Conservation (phyloP, 1,139 yeast genomes). For the Pichia sp. region DNA sequence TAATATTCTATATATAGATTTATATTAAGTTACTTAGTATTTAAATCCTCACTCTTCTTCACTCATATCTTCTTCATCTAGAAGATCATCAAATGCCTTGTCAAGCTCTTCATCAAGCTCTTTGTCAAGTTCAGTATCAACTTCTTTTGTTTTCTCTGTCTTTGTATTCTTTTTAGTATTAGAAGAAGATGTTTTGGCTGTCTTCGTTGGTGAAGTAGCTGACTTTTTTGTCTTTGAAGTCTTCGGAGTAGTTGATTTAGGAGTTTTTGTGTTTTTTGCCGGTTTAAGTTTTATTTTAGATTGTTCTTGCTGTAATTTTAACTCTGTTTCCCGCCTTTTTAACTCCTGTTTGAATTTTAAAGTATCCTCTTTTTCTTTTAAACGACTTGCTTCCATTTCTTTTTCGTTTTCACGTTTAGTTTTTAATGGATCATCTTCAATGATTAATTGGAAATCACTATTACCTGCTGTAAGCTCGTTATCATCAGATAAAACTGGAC, state of each 20-base stretch:
- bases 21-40: no score
- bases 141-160: no score
- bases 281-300: background rate
- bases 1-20: no score
- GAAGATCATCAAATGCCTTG: constrained; percentile 23
- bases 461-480: constrained; percentile 5
- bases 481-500: constrained; percentile 2
- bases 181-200: background rate
- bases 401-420: constrained; percentile 5
- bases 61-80: constrained; percentile 23
- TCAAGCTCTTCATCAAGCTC: constrained; percentile 23
- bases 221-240: background rate
- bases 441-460: constrained; percentile 17
- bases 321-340: background rate
- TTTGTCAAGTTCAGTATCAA: constrained; percentile 10
- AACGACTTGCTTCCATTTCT: constrained; percentile 3
- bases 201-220: background rate
- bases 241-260: background rate
- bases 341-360: background rate
- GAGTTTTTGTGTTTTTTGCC: no score
- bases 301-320: background rate
- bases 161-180: background rate
- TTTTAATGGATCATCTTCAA: constrained; percentile 20
- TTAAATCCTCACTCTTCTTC: constrained; percentile 28
- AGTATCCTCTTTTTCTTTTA: background rate